Percentiles rank a stretch among this genome's conserved stretches.
These are phyloP conservation scores for Toxicodendron radicans DNA, from an alignment of 345 rosid genomes.

Conservation along the genomic window DNA sequence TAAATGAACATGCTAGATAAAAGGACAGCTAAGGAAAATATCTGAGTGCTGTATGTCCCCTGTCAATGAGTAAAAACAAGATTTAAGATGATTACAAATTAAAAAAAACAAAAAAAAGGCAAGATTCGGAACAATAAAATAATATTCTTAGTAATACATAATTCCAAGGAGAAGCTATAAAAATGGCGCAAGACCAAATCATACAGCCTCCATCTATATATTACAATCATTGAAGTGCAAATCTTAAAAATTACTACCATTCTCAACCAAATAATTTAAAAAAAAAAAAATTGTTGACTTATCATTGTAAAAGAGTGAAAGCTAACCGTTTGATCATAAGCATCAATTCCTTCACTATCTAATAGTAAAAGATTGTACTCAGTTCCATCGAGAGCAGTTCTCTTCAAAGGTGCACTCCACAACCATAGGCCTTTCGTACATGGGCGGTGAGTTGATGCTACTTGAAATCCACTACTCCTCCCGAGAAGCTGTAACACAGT, in stretches of 20 bases:
- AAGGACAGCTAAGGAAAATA: constrained; percentile 93
- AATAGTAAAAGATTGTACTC: constrained; percentile 85
- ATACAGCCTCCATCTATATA: neutral
- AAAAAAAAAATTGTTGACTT: neutral
- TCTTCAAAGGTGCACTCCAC: constrained; percentile 94
- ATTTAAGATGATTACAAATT: neutral
- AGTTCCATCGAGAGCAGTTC: constrained; percentile 90
- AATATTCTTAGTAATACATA: neutral
- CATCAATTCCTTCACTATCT: constrained; percentile 98
- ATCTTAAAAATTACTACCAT: neutral
- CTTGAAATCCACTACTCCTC: constrained; percentile 96
- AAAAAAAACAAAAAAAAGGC: neutral
- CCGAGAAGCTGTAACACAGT: constrained; percentile 80
- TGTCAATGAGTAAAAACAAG: constrained; percentile 31
- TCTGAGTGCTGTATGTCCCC: constrained; percentile 99
- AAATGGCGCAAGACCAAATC: neutral
- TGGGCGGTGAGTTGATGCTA: constrained; percentile 92
- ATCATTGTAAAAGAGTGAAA: neutral
- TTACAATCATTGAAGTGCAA: neutral
- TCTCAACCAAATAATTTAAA: neutral
- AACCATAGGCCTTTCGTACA: constrained; percentile 99
- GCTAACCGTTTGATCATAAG: constrained; percentile 95
- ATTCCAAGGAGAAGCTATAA: neutral
- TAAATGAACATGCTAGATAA: constrained; percentile 96
- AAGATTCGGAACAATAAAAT: neutral